These are phyloP conservation scores for Monosporascus sp. DNA, from an alignment of 2,329 filamentous ascomycete species.

Conservation along the genomic window DNA sequence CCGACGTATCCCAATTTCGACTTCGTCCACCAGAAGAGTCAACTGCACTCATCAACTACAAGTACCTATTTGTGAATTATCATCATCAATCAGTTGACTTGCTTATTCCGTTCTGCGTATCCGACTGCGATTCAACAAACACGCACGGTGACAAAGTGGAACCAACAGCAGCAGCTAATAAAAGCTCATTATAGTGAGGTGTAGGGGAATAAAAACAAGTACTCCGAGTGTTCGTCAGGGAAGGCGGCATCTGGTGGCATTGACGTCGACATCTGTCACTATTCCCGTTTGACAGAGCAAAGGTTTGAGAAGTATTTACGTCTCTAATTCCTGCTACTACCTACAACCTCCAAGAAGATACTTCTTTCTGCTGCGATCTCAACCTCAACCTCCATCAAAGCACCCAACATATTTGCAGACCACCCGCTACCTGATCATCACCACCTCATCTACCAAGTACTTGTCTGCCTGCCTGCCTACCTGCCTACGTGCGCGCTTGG, in stretches of 20 bases:
- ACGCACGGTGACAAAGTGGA: background rate
- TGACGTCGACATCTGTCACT: slow-evolving; percentile 11
- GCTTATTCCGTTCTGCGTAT: too few relatives aligned
- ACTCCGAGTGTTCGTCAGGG: background rate
- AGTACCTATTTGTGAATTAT: background rate
- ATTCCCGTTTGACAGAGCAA: slow-evolving; percentile 25
- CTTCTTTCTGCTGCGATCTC: slow-evolving; percentile 13
- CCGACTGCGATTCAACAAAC: too few relatives aligned
- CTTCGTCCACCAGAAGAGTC: too few relatives aligned
- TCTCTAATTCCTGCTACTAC: slow-evolving; percentile 24
- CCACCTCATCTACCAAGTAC: slow-evolving; percentile 3
- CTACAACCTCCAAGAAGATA: slow-evolving; percentile 15
- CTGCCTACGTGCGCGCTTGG: background rate
- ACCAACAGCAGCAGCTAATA: background rate
- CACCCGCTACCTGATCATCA: slow-evolving; percentile 6
- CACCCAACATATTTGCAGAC: slow-evolving; percentile 20
- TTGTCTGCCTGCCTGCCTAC: background rate
- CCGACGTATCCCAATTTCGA: too few relatives aligned
- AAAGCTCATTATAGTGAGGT: background rate
- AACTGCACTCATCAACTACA: background rate
- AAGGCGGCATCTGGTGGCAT: slow-evolving; percentile 3
- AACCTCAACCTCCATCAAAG: slow-evolving; percentile 21
- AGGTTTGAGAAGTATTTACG: slow-evolving; percentile 32
- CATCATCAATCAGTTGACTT: too few relatives aligned
- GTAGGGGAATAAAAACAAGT: background rate